Base-by-base conservation (phyloP, 1,284 basidiomycete species). In the Testicularia cyperi region DNA sequence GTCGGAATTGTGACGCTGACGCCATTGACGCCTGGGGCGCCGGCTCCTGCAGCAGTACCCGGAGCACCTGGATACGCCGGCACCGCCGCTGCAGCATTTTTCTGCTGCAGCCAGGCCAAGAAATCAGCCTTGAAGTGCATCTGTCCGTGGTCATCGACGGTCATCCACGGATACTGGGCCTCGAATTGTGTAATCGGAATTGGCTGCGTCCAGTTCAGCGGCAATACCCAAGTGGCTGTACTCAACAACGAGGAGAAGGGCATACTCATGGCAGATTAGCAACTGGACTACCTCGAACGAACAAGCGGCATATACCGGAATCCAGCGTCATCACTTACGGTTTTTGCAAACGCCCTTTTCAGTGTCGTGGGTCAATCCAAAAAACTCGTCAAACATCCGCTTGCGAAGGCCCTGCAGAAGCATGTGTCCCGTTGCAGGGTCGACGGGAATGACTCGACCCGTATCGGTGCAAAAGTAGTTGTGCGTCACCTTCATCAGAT, bases 401-500 rank as follows among this genome's bases (percentile, higher is more conserved):
- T 46, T 47, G n/a, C 53, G 48, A 4, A 56, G 38, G 5, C 41
- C 32, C 16, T 36, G 39, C 5, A 44, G 33, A 28, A 55, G 43
- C 57, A 57, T 53, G 27, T 63, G 53, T 3, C 60, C 60, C 13
- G 60, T 45, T 1, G 26, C 28, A 3, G 60, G 60, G 28, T 63
- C 60, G 6, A 63, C 53, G 21, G 60, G 60, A 5, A 63, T 38
- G 4, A 57, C n/a, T 2, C 53, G 41, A n/a, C 32, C 28, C 1
- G 34, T 44, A 6, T 46, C 38, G 32, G 53, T 56, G 53, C 60
- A 63, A 12, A 53, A 37, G 25, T 48, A 63, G 48, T 63, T 63
- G 3, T 45, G 16, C 3, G 60, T 63, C 7, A 28, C 21, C 18
- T 47, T 15, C 19, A n/a, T 5, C 5, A 62, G 41, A 16, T 52